These are phyloP conservation scores for Hygrophorus russula DNA, from an alignment of 768 basidiomycete genomes.

Conservation along the genomic window DNA sequence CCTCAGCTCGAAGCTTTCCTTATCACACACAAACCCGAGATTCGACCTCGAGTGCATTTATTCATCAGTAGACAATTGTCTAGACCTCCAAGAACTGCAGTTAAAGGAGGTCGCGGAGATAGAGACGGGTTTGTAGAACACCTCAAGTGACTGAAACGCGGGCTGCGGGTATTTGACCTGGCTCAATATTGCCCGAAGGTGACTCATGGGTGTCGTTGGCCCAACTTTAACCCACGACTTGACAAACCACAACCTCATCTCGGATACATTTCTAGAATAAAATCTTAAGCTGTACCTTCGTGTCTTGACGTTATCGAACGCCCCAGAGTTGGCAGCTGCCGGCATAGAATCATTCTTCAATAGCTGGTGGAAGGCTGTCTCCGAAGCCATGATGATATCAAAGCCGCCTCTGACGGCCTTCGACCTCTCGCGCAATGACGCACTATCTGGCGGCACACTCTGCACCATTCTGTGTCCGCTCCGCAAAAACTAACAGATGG, in stretches of 20 bases:
- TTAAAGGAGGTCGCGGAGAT: conserved; percentile 71
- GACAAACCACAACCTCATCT: conserved; percentile 56
- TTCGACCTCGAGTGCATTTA: conserved; percentile 65
- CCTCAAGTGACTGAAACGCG: conserved; percentile 33
- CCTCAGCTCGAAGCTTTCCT: conserved; percentile 59
- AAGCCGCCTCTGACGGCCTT: conserved; percentile 40
- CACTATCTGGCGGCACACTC: conserved; percentile 43
- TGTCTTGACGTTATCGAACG: conserved; percentile 38
- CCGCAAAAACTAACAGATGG: conserved; percentile 61
- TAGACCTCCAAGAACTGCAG: conserved; percentile 52
- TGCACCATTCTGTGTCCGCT: conserved; percentile 50
- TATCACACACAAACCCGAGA: conserved; percentile 76
- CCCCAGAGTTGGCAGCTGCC: conserved; percentile 54
- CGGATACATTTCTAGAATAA: conserved; percentile 44
- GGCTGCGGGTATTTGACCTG: conserved; percentile 56
- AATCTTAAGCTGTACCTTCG: conserved; percentile 45
- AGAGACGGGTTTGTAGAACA: conserved; percentile 50
- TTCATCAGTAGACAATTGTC: conserved; percentile 44
- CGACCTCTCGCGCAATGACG: conserved; percentile 54
- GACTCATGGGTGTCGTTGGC: conserved; percentile 49
- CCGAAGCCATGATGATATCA: neutral
- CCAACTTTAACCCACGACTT: conserved; percentile 44
- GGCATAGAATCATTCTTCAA: conserved; percentile 64
- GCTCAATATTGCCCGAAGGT: conserved; percentile 37
- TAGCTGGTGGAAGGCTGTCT: conserved; percentile 25